Evolutionary conservation across 345 rosid species (phyloP).

Genomic region (Lumnitzera littorea): DNA sequence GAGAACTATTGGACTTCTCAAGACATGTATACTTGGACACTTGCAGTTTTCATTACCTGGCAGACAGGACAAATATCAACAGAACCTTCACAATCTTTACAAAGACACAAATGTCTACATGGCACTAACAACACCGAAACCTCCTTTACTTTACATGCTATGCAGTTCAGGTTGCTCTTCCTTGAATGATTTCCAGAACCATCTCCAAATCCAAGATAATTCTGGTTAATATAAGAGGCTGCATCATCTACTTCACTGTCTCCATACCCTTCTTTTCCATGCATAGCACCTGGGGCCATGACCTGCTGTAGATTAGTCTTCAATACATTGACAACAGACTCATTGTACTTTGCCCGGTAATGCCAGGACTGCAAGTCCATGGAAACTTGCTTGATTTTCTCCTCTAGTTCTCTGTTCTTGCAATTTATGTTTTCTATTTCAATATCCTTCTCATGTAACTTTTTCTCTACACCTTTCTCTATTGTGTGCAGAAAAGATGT

Average conservation of each 20-base stretch:
- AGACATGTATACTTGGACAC: constrained; percentile 37
- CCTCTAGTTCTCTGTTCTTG: constrained; percentile 58
- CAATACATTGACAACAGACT: constrained; percentile 50
- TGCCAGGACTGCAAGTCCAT: constrained; percentile 65
- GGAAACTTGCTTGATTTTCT: constrained; percentile 45
- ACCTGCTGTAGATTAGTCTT: constrained; percentile 63
- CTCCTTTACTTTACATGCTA: constrained; percentile 42
- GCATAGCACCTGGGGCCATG: constrained; percentile 36
- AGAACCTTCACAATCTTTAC: constrained; percentile 55
- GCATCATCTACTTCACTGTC: constrained; percentile 65
- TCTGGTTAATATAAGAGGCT: constrained; percentile 39
- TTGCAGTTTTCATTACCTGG: constrained; percentile 40
- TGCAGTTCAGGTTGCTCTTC: constrained; percentile 35
- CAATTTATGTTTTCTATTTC: constrained; percentile 52
- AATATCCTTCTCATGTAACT: constrained; percentile 53
- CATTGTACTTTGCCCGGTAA: constrained; percentile 58
- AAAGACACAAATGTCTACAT: constrained; percentile 63
- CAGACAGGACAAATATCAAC: constrained; percentile 50
- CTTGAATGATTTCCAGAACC: constrained; percentile 16
- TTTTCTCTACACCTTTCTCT: constrained; percentile 50
- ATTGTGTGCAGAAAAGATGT: constrained; percentile 40
- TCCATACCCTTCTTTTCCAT: constrained; percentile 65
- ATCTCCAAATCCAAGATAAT: constrained; percentile 13
- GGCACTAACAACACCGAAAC: constrained; percentile 54
- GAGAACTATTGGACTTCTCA: constrained; percentile 8